A percentile compares a stretch with the other conserved stretches of the same genome.
phyloP scores from a whole-genome alignment of 306 rosid genomes.

The Amphicarpaea edgeworthii region DNA sequence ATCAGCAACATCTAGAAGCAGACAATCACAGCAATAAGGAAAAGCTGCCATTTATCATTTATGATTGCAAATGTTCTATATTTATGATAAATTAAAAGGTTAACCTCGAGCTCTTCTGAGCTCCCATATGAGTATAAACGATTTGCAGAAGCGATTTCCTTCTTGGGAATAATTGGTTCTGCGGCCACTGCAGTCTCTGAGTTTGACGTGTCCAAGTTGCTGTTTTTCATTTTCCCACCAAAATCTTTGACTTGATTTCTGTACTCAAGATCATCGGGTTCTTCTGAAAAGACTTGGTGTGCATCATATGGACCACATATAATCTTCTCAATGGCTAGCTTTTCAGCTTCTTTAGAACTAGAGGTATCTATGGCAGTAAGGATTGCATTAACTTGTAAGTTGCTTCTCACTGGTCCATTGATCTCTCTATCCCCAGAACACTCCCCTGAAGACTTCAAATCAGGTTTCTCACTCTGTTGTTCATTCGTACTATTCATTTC shows the following conservation, averaged over 20 bases:
- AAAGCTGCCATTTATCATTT: background rate
- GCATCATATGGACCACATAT: constrained; percentile 61
- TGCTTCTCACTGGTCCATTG: constrained; percentile 50
- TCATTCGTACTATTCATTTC: constrained; percentile 50
- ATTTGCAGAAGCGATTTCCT: constrained; percentile 52
- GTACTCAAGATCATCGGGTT: constrained; percentile 65
- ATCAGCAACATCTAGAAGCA: background rate
- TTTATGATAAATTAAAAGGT: constrained; percentile 34
- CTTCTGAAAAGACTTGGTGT: constrained; percentile 61
- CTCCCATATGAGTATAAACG: constrained; percentile 49
- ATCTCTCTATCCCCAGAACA: constrained; percentile 55
- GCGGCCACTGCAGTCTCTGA: constrained; percentile 42
- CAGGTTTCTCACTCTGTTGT: constrained; percentile 53
- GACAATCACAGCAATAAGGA: constrained; percentile 17
- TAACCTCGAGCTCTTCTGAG: constrained; percentile 94
- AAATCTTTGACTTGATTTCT: constrained; percentile 57
- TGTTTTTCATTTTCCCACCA: constrained; percentile 43
- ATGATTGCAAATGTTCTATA: constrained; percentile 16
- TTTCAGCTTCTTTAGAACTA: constrained; percentile 71
- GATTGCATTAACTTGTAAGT: constrained; percentile 39
- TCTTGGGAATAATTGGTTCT: constrained; percentile 45
- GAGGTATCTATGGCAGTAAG: constrained; percentile 47
- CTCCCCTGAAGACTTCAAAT: constrained; percentile 53
- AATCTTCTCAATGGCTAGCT: constrained; percentile 66
- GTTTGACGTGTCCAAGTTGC: constrained; percentile 52